These are phyloP conservation scores for Dictyophora rubrovolvata DNA, from an alignment of 768 basidiomycete species.

Conservation along the genomic window DNA sequence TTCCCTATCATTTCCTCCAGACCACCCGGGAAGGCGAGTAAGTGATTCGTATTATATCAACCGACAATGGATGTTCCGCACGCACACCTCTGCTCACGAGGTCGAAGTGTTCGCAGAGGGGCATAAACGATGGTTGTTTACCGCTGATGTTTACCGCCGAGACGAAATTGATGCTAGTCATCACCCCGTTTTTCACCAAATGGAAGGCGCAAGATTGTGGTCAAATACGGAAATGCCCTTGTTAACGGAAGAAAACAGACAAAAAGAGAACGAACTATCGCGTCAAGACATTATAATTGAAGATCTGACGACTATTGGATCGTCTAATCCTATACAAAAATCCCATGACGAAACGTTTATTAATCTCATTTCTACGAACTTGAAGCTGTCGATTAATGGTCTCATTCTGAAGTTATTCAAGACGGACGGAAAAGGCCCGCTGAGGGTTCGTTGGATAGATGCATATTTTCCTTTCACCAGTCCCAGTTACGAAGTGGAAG, in stretches of 20 bases:
- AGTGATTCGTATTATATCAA: constrained; percentile 98
- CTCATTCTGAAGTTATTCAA: constrained; percentile 80
- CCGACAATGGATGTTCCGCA: constrained; percentile 81
- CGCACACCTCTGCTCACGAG: constrained; percentile 98
- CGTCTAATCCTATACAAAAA: constrained; percentile 72
- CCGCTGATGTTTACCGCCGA: constrained; percentile 94
- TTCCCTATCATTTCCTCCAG: constrained; percentile 84
- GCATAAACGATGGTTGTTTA: constrained; percentile 76
- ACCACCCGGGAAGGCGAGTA: constrained; percentile 85
- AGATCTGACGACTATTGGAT: constrained; percentile 66
- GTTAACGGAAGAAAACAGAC: constrained; percentile 61
- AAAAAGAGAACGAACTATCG: constrained; percentile 48
- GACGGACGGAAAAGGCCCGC: constrained; percentile 50
- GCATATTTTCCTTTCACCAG: constrained; percentile 97
- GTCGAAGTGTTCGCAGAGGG: constrained; percentile 79
- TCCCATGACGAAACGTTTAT: constrained; percentile 67
- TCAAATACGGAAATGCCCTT: constrained; percentile 32
- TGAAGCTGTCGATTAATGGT: constrained; percentile 84
- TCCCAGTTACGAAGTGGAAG: constrained; percentile 97
- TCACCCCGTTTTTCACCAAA: constrained; percentile 98
- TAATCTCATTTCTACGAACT: constrained; percentile 65
- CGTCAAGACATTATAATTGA: constrained; percentile 75
- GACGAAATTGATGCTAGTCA: constrained; percentile 97
- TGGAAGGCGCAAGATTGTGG: constrained; percentile 88
- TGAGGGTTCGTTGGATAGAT: constrained; percentile 93